These are phyloP conservation scores for Alternaria consortialis DNA, from an alignment of 2,329 filamentous ascomycete species.

Conservation along the genomic window DNA sequence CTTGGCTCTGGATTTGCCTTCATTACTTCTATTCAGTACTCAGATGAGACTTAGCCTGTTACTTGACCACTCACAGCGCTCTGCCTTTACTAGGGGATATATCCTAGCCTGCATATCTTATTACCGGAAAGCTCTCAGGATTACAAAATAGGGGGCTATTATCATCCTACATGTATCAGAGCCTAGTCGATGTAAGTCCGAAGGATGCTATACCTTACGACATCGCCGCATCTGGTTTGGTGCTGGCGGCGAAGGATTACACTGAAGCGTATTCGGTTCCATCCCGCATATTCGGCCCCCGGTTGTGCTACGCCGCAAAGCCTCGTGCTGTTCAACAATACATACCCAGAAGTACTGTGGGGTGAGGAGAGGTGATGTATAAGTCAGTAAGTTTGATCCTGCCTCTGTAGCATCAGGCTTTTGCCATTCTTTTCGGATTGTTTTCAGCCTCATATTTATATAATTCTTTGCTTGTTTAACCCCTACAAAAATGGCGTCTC, in stretches of 20 bases:
- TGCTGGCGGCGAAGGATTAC: conserved; percentile 7
- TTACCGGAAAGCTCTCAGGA: background rate
- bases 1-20: background rate
- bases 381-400: background rate
- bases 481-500: background rate
- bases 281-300: conserved; percentile 9
- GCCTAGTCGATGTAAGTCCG: background rate
- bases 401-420: background rate
- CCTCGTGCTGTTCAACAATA: background rate
- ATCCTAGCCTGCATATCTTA: background rate
- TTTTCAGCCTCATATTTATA: background rate
- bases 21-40: background rate
- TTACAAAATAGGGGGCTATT: background rate
- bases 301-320: conserved; percentile 3
- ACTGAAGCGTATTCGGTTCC: conserved; percentile 11
- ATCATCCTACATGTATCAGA: background rate
- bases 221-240: background rate
- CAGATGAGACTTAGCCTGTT: background rate
- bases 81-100: background rate
- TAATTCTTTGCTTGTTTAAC: background rate
- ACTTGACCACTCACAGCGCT: background rate
- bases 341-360: background rate
- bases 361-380: background rate
- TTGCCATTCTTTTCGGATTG: background rate
- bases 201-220: conserved; percentile 5